Conservation (phyloP, 2,329 filamentous ascomycete species). For the Cyphellophora europaea region DNA sequence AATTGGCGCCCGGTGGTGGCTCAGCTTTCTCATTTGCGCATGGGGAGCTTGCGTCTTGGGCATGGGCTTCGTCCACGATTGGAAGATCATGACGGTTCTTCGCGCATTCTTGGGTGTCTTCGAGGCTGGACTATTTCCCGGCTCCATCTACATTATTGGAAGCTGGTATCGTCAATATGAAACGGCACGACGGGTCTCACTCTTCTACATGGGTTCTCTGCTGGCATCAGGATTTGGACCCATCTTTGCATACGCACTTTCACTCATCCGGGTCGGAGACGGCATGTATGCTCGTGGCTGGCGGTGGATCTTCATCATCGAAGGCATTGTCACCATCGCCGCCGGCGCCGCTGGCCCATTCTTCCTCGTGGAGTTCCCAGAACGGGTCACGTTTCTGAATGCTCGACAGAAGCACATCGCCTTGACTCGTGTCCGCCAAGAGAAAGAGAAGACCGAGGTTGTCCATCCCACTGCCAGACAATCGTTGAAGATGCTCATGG, state of each 20-base stretch:
- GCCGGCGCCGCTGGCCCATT: constrained; percentile 19
- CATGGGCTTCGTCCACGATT: constrained; percentile 21
- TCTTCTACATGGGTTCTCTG: constrained; percentile 41
- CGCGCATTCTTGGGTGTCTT: constrained; percentile 48
- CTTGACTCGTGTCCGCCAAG: constrained; percentile 2
- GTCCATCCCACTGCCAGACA: constrained; percentile 16
- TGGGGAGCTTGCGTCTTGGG: constrained; percentile 19
- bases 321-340: constrained; percentile 17
- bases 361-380: constrained; percentile 30
- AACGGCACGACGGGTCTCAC: constrained; percentile 27
- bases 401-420: constrained; percentile 10
- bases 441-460: constrained; percentile 4
- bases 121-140: constrained; percentile 57
- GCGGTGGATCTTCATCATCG: constrained; percentile 10
- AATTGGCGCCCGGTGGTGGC: constrained; percentile 25
- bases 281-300: constrained; percentile 6
- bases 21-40: constrained; percentile 22
- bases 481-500: constrained; percentile 6
- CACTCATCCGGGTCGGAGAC: constrained; percentile 21
- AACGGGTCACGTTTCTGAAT: constrained; percentile 23
- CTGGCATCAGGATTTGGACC: constrained; percentile 36
- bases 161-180: constrained; percentile 18
- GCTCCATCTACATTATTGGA: constrained; percentile 25
- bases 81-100: constrained; percentile 17
- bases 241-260: constrained; percentile 35